phyloP scores from a whole-genome alignment of 495 filamentous ascomycete species.

The Penicillium tannophilum region DNA sequence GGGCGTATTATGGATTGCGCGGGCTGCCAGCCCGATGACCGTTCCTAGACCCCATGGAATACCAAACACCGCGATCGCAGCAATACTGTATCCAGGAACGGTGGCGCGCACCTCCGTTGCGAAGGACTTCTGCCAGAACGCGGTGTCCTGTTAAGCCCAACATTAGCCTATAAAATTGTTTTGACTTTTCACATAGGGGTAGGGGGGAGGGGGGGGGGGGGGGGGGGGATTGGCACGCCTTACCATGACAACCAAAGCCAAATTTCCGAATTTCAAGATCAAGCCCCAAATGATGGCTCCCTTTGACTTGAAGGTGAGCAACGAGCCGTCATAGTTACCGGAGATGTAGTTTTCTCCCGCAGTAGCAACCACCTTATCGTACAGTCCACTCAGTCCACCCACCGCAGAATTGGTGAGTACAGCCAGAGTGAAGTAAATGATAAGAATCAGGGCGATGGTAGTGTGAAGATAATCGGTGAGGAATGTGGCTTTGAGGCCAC shows the following conservation, averaged over 20 bases:
- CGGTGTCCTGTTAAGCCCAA: slow-evolving; percentile 39
- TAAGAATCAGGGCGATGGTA: slow-evolving; percentile 39
- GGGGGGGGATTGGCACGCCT: no score
- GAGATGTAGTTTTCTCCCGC: slow-evolving; percentile 40
- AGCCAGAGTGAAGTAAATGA: slow-evolving; percentile 41
- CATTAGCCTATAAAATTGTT: background rate
- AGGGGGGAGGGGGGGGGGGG: no score
- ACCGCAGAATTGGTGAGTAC: slow-evolving; percentile 35
- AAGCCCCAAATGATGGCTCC: slow-evolving; percentile 52
- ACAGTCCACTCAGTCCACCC: slow-evolving; percentile 38
- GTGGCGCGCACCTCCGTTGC: slow-evolving; percentile 45
- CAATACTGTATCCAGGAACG: slow-evolving; percentile 48
- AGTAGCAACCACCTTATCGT: slow-evolving; percentile 38
- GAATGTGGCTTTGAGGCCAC: slow-evolving; percentile 45
- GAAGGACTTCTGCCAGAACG: slow-evolving; percentile 57
- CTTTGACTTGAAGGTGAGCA: slow-evolving; percentile 54
- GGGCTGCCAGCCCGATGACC: slow-evolving; percentile 48
- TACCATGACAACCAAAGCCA: slow-evolving; percentile 55
- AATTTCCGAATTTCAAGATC: slow-evolving; percentile 50
- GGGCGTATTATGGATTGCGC: slow-evolving; percentile 48
- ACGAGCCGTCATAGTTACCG: slow-evolving; percentile 50
- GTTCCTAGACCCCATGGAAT: slow-evolving; percentile 55
- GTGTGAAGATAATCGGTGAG: slow-evolving; percentile 45
- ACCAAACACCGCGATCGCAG: slow-evolving; percentile 47
- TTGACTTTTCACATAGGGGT: background rate